Evolutionary conservation across 2,329 filamentous ascomycete genomes (phyloP).

Genomic region (Ophiostoma australiae): DNA sequence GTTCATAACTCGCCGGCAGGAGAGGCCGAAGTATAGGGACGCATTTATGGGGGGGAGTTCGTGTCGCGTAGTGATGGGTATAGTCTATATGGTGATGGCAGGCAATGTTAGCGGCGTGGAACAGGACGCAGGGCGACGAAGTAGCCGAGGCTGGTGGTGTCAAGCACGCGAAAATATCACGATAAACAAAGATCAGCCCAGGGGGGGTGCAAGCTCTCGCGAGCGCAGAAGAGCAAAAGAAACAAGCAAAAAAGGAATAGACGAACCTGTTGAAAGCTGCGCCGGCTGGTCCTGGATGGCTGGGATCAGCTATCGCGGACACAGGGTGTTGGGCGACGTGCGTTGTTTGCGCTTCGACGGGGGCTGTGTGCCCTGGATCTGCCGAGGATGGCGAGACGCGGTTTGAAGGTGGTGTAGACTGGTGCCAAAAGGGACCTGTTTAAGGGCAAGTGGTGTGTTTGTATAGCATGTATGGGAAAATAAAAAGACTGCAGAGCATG

Average conservation of each 20-base stretch:
- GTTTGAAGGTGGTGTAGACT: not conserved
- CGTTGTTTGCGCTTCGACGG: not conserved
- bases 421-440: not conserved
- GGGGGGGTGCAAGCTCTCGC: not conserved
- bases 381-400: slow-evolving; percentile 13
- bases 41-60: slow-evolving; percentile 21
- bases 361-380: not conserved
- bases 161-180: slow-evolving; percentile 3
- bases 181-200: not conserved
- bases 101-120: not conserved
- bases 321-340: not conserved
- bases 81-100: not conserved
- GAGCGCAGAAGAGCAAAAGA: not conserved
- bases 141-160: not conserved
- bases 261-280: not conserved
- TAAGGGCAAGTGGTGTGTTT: not conserved
- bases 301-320: not conserved
- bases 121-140: not conserved
- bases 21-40: slow-evolving; percentile 10
- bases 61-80: not conserved
- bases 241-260: not conserved
- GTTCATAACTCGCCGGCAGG: slow-evolving; percentile 39
- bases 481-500: not conserved
- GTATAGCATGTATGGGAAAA: not conserved
- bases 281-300: not conserved